Conservation (phyloP, 192 early-diverging fungal genomes). For the Gonapodya sp. region DNA sequence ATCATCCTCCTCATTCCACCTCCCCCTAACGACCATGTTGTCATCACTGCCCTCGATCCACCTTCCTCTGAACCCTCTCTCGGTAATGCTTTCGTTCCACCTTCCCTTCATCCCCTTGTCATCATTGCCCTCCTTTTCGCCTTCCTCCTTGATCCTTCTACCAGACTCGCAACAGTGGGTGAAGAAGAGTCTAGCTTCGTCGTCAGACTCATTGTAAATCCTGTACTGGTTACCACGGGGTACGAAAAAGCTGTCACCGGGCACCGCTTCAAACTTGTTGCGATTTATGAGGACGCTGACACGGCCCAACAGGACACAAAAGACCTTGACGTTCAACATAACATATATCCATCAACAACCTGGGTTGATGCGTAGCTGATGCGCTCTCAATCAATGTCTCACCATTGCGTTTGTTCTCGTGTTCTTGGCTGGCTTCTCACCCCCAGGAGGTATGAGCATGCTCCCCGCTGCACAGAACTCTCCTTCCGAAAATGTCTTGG, state of each 20-base stretch:
- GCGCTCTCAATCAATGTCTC: neutral
- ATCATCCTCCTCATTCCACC: too few species aligned
- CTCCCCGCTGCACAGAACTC: constrained; percentile 36
- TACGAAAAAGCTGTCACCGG: constrained; percentile 34
- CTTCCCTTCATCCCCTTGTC: neutral
- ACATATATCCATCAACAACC: neutral
- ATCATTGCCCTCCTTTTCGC: neutral
- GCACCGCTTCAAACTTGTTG: constrained; percentile 27
- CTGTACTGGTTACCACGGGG: constrained; percentile 30
- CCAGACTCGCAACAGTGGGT: neutral
- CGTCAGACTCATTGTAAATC: neutral
- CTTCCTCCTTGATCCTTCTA: neutral
- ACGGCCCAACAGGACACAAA: constrained; percentile 29
- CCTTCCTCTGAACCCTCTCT: neutral
- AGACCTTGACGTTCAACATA: constrained; percentile 22
- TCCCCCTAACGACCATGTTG: too few species aligned
- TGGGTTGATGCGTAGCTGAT: too few species aligned
- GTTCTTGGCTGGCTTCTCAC: constrained; percentile 38
- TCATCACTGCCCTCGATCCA: neutral
- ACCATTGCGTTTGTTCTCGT: constrained; percentile 35
- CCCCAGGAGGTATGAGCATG: constrained; percentile 38
- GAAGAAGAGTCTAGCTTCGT: neutral
- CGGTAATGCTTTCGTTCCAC: neutral
- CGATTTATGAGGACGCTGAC: constrained; percentile 34
- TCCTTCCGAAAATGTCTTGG: constrained; percentile 44